Percentiles rank a stretch among this genome's conserved stretches.
These are phyloP conservation scores for Penicillium sp. DNA, from an alignment of 2,329 filamentous ascomycete species.

Conservation along the genomic window DNA sequence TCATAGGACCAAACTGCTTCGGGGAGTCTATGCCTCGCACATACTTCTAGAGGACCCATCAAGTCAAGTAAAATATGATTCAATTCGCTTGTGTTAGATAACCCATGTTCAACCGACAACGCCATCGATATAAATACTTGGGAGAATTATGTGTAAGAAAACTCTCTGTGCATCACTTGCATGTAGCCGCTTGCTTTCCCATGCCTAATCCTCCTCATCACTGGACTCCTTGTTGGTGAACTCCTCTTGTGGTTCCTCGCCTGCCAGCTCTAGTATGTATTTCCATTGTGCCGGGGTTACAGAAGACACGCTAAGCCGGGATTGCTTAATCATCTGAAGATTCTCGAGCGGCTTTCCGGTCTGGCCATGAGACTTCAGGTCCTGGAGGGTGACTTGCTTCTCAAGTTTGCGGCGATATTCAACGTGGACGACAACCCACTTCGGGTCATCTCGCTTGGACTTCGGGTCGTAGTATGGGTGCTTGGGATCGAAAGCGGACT, in stretches of 20 bases:
- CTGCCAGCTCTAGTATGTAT: conserved; percentile 46
- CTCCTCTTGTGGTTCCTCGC: conserved; percentile 28
- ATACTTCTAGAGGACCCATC: not conserved
- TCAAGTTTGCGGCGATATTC: conserved; percentile 80
- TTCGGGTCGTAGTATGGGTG: conserved; percentile 82
- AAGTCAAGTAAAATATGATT: not conserved
- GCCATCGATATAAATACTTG: not conserved
- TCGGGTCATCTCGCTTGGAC: conserved; percentile 65
- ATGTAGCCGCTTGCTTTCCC: not conserved
- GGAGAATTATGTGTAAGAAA: not conserved
- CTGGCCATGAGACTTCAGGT: conserved; percentile 64
- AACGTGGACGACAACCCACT: conserved; percentile 89
- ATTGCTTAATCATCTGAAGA: conserved; percentile 81
- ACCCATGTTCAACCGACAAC: conserved; percentile 3
- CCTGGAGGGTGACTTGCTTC: conserved; percentile 65
- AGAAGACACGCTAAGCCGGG: conserved; percentile 70
- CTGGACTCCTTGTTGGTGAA: conserved; percentile 5
- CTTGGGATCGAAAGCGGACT: conserved; percentile 66
- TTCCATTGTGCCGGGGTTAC: conserved; percentile 49
- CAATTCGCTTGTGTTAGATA: conserved; percentile 5
- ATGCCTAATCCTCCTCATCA: not conserved
- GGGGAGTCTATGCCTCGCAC: not conserved
- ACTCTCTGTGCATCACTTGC: not conserved
- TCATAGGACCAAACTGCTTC: not conserved
- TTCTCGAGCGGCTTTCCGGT: conserved; percentile 59